A percentile compares a stretch with the other conserved stretches of the same genome.
Evolutionary conservation across 306 rosid genomes (phyloP).

Genomic region (Datisca glomerata): DNA sequence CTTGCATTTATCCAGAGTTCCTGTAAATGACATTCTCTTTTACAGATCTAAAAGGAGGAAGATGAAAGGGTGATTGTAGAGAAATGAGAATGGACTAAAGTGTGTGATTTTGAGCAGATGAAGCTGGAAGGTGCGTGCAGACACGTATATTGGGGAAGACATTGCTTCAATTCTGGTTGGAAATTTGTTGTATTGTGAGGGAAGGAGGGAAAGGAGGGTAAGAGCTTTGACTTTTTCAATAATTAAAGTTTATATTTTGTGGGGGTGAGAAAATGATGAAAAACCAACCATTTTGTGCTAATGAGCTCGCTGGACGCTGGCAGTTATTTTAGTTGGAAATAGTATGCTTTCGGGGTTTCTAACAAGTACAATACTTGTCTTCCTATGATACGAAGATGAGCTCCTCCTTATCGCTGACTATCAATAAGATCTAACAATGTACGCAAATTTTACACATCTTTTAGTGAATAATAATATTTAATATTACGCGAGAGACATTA

Average conservation of each 20-base stretch:
- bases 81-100: neutral
- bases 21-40: conserved; percentile 70
- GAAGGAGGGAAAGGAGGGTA: conserved; percentile 5
- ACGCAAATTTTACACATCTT: no score
- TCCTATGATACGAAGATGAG: no score
- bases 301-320: conserved; percentile 2
- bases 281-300: neutral
- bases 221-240: conserved; percentile 7
- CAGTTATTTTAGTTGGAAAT: conserved; percentile 7
- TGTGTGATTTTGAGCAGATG: neutral
- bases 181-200: conserved; percentile 4
- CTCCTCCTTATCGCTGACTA: no score
- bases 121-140: conserved; percentile 1
- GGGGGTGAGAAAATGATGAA: conserved; percentile 1
- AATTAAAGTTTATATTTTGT: neutral
- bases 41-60: neutral
- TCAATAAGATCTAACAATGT: no score
- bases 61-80: neutral
- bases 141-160: neutral
- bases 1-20: conserved; percentile 89
- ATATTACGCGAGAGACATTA: no score
- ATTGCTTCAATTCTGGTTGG: conserved; percentile 9
- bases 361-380: no score
- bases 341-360: neutral
- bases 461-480: no score